A percentile compares a stretch with the other conserved stretches of the same genome.
These are phyloP conservation scores for Alternaria sp. DNA, from an alignment of 2,329 filamentous ascomycete genomes.

Conservation along the genomic window DNA sequence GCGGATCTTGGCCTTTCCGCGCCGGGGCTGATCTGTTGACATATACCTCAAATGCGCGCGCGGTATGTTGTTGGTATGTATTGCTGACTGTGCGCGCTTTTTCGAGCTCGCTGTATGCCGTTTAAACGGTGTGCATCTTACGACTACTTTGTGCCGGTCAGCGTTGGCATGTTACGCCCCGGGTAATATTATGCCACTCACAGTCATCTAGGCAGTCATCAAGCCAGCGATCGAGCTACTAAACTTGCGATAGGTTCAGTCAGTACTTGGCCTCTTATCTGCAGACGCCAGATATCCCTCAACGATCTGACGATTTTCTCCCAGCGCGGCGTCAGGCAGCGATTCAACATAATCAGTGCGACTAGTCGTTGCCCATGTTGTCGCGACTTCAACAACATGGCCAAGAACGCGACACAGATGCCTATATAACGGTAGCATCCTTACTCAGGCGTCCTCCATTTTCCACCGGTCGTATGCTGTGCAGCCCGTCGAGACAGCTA, in stretches of 20 bases:
- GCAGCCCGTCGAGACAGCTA: neutral
- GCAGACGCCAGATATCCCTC: neutral
- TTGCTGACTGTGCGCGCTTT: neutral
- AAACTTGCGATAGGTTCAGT: neutral
- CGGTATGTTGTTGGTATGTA: neutral
- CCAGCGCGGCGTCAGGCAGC: neutral
- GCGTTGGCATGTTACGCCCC: neutral
- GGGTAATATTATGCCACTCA: neutral
- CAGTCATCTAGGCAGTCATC: neutral
- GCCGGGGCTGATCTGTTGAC: neutral
- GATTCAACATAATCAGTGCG: neutral
- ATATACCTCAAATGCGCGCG: neutral
- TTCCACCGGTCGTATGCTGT: neutral
- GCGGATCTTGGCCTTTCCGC: neutral
- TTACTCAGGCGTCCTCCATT: neutral
- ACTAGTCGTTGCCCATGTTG: neutral
- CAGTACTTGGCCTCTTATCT: neutral
- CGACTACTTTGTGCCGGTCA: neutral
- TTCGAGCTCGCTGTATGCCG: neutral
- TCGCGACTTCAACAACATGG: neutral
- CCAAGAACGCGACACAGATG: neutral
- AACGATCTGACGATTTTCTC: neutral
- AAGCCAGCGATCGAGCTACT: neutral
- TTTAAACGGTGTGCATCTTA: neutral
- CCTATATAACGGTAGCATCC: neutral